These are phyloP conservation scores for Mycena crocata DNA, from an alignment of 768 basidiomycete species.

Conservation along the genomic window DNA sequence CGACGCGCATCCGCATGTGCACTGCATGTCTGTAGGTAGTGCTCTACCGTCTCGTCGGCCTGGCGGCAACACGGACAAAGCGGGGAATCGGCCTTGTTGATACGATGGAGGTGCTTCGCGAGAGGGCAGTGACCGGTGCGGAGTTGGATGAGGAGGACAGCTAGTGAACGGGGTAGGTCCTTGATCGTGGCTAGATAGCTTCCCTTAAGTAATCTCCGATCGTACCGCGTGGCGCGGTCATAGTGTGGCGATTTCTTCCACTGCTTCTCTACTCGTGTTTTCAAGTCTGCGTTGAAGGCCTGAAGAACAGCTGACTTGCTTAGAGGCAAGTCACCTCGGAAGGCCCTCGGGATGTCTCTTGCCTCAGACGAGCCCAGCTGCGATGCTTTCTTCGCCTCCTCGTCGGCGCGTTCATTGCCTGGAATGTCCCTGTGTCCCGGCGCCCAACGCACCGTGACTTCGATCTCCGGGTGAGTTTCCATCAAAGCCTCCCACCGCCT, in stretches of 20 bases:
- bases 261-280: background rate
- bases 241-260: background rate
- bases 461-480: too few species aligned
- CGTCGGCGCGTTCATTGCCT: too few species aligned
- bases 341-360: background rate
- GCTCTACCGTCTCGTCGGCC: slow-evolving; percentile 23
- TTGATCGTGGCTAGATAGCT: background rate
- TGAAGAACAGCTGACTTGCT: background rate
- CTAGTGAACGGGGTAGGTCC: slow-evolving; percentile 19
- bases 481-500: too few species aligned
- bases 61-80: slow-evolving; percentile 30
- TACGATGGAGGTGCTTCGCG: slow-evolving; percentile 40
- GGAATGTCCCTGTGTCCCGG: too few species aligned
- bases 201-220: background rate
- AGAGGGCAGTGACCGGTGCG: slow-evolving; percentile 45
- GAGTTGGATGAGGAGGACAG: slow-evolving; percentile 43
- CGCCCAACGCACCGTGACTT: too few species aligned
- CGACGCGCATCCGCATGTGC: too few species aligned
- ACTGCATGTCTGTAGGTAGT: slow-evolving; percentile 33
- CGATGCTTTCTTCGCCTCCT: too few species aligned
- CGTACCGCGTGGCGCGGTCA: background rate
- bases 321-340: background rate
- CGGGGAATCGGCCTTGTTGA: slow-evolving; percentile 32
- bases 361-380: too few species aligned
- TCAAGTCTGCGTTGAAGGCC: background rate